phyloP scores from a whole-genome alignment of 2,329 filamentous ascomycete species.

The Madurella mycetomatis region DNA sequence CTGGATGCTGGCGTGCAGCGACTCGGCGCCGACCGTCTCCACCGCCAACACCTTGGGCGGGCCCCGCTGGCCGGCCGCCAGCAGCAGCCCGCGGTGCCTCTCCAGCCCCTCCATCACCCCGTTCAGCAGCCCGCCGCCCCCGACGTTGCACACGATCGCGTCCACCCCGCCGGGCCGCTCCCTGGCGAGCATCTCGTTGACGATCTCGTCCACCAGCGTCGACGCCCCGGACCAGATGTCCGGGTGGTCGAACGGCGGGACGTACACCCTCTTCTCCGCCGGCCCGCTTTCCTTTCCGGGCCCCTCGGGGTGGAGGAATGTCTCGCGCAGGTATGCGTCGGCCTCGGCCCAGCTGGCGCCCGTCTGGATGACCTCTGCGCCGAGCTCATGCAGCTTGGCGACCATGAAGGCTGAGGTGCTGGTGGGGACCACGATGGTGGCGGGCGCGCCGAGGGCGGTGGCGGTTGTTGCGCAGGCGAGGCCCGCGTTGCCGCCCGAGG shows the following conservation, averaged over 20 bases:
- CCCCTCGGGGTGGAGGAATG: conserved; percentile 38
- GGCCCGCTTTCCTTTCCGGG: conserved; percentile 16
- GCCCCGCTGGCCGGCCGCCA: conserved; percentile 19
- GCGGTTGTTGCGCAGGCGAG: conserved; percentile 74
- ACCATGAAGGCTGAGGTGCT: conserved; percentile 65
- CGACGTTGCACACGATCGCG: conserved; percentile 64
- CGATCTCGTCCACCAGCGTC: conserved; percentile 48
- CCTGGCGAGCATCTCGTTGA: conserved; percentile 32
- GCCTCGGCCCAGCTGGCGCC: conserved; percentile 67
- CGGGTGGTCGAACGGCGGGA: conserved; percentile 62
- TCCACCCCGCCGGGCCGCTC: conserved; percentile 41
- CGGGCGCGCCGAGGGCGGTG: conserved; percentile 52
- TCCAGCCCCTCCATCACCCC: conserved; percentile 60
- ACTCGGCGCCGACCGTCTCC: conserved; percentile 69
- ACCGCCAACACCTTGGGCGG: conserved; percentile 57
- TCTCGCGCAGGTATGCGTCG: conserved; percentile 57
- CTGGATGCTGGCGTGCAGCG: conserved; percentile 53
- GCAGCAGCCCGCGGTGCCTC: conserved; percentile 14
- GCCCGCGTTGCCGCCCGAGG: conserved; percentile 74
- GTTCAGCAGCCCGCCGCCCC: conserved; percentile 66
- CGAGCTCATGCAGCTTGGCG: conserved; percentile 59
- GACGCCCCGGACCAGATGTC: conserved; percentile 63
- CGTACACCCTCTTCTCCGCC: conserved; percentile 45
- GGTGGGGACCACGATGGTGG: conserved; percentile 68
- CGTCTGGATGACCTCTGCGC: conserved; percentile 60